phyloP scores from a whole-genome alignment of 441 rosid genomes.

The Eruca vesicaria region DNA sequence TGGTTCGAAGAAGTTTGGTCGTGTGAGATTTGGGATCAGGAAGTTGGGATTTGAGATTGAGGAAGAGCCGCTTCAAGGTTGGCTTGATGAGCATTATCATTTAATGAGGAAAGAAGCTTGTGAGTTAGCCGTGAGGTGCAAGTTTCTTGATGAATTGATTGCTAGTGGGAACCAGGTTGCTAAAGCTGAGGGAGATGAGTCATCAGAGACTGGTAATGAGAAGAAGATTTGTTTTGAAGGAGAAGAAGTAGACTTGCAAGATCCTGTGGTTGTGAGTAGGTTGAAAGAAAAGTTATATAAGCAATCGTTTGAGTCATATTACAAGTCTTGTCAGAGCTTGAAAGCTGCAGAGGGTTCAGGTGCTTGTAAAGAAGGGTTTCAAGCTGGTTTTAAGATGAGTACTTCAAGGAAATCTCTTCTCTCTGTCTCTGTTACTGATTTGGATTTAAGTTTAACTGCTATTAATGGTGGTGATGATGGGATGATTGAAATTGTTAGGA shows the following conservation, averaged over 20 bases:
- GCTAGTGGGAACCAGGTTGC: constrained; percentile 44
- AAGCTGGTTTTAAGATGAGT: constrained; percentile 83
- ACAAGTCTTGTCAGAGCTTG: constrained; percentile 80
- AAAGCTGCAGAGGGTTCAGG: constrained; percentile 74
- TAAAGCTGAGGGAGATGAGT: constrained; percentile 45
- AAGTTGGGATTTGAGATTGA: constrained; percentile 86
- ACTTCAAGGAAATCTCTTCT: constrained; percentile 68
- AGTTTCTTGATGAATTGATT: constrained; percentile 72
- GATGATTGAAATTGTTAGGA: constrained; percentile 77
- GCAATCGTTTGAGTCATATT: constrained; percentile 79
- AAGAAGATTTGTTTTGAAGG: constrained; percentile 58
- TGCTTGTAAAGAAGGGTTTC: constrained; percentile 78
- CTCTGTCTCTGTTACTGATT: constrained; percentile 72
- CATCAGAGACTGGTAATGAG: constrained; percentile 37
- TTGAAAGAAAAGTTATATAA: constrained; percentile 63
- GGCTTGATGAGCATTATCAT: constrained; percentile 96
- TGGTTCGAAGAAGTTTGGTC: constrained; percentile 59
- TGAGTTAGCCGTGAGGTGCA: constrained; percentile 87
- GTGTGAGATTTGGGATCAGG: constrained; percentile 70
- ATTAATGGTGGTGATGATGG: constrained; percentile 85
- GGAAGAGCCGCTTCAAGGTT: constrained; percentile 98
- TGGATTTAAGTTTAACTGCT: constrained; percentile 65
- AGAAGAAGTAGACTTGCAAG: constrained; percentile 59
- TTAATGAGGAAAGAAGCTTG: constrained; percentile 84
- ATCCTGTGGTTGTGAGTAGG: constrained; percentile 50